These are phyloP conservation scores for Apiospora kogelbergensis DNA, from an alignment of 2,329 filamentous ascomycete species.

Conservation along the genomic window DNA sequence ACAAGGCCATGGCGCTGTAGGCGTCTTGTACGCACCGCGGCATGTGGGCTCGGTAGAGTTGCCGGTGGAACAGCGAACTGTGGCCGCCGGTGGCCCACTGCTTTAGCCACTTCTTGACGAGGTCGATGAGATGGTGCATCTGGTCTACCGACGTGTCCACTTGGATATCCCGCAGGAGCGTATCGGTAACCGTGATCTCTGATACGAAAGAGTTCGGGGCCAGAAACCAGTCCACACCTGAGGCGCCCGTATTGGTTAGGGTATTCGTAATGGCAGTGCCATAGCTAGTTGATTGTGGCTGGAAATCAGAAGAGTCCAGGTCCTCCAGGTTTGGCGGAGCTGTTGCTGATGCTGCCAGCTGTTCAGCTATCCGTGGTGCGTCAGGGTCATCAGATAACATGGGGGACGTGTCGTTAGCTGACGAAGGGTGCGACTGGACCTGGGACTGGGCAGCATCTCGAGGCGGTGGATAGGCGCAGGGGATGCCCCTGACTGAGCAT, in stretches of 20 bases:
- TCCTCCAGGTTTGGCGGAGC: no score
- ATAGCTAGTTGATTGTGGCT: background rate
- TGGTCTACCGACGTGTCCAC: conserved; percentile 18
- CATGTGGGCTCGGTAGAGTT: conserved; percentile 24
- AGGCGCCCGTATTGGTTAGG: background rate
- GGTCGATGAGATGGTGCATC: conserved; percentile 22
- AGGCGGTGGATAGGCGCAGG: conserved; percentile 23
- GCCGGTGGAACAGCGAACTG: conserved; percentile 24
- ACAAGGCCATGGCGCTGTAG: conserved; percentile 23
- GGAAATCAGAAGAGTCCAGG: background rate
- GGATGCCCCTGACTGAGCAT: conserved; percentile 24
- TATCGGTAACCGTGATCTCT: background rate
- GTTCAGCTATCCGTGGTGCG: background rate
- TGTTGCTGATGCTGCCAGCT: background rate
- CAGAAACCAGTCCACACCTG: background rate
- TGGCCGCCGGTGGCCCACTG: conserved; percentile 24
- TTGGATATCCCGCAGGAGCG: conserved; percentile 8
- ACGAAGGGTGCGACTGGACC: background rate
- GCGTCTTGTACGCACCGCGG: conserved; percentile 27
- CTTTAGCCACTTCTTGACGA: conserved; percentile 22
- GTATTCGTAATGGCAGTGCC: background rate
- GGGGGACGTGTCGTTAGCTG: no score
- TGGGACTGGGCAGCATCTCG: conserved; percentile 12
- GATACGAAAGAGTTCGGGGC: background rate
- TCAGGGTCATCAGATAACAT: background rate